Base-by-base conservation (phyloP, 192 early-diverging fungal genomes). In the Paraglomus occultum region DNA sequence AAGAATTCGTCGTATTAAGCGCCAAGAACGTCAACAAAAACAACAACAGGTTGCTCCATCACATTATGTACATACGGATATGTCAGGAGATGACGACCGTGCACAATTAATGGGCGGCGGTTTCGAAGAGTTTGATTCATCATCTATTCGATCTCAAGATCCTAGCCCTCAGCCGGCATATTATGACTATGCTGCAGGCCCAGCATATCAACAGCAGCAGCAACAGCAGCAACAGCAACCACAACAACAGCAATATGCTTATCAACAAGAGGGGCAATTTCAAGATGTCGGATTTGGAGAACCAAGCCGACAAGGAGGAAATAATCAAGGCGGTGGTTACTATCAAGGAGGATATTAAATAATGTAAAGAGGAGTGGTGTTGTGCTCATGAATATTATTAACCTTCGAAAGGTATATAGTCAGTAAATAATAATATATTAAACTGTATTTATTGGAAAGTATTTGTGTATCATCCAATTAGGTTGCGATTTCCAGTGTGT, bases 1-100 rank as follows among this genome's bases (percentile, higher is more conserved):
- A 79, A 87, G 89, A 62, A 71, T 91, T 57, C 84, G 91, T 38
- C 87, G 88, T 57, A 85, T 84, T 67, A 87, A 92, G 75, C 85
- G 89, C 49, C 72, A 80, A 17, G 75, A 80, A 49, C 68, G 80
- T 38, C 74, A 79, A 61, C 66, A 72, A 8, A 20, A 42, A 1
- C 74, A 76, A n/a, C n/a, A n/a, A 75, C 66, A 14, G 61, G 47
- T 62, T 14, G 82, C 82, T 63, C 65, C 74, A 71, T 14, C 73
- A 64, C 22, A 18, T 71, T 6, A 65, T 66, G 5, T 12, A 45
- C 40, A 47, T 54, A 15, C 22, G 39, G 4, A 43, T 43, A 8
- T 43, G 60, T 2, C 45, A 59, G 17, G 64, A 54, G 50, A 55
- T 72, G 15, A 72, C 55, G 50, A 70, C 61, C 11, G 73, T 59